Percentiles rank a stretch among this genome's conserved stretches.
Conservation (phyloP, 2,329 filamentous ascomycete species). For the Aspergillus caelatus region DNA sequence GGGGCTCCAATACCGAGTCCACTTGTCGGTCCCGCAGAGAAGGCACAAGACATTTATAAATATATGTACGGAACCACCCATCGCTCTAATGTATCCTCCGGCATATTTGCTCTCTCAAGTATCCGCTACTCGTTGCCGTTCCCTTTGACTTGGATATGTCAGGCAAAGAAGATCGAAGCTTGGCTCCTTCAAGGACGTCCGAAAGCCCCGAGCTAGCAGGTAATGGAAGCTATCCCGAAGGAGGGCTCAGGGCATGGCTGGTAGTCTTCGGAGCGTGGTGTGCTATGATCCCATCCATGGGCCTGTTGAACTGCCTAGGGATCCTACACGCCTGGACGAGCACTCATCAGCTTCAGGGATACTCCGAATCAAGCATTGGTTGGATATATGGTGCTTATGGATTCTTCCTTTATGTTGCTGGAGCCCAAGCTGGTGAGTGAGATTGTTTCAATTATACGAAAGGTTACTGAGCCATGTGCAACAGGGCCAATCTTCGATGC, state of each 20-base stretch:
- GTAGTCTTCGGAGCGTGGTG: constrained; percentile 46
- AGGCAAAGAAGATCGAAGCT: neutral
- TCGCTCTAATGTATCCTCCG: neutral
- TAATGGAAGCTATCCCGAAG: constrained; percentile 37
- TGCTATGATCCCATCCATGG: constrained; percentile 43
- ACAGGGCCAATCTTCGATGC: constrained; percentile 23
- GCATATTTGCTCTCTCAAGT: neutral
- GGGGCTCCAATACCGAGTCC: neutral
- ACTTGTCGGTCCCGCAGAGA: neutral
- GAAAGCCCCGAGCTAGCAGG: neutral
- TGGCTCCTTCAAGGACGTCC: neutral
- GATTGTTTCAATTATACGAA: neutral
- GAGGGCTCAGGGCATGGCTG: constrained; percentile 46
- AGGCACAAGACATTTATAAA: neutral
- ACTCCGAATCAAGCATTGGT: constrained; percentile 39
- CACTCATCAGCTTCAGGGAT: constrained; percentile 38
- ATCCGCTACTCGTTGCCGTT: neutral
- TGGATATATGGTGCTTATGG: constrained; percentile 47
- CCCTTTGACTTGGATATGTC: neutral
- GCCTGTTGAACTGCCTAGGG: constrained; percentile 44
- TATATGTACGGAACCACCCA: neutral
- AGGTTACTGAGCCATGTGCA: neutral
- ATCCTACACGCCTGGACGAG: constrained; percentile 44
- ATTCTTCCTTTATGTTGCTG: constrained; percentile 42
- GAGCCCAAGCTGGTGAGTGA: constrained; percentile 25